Evolutionary conservation across 2,329 filamentous ascomycete species (phyloP).

Genomic region (Cadophora malorum): DNA sequence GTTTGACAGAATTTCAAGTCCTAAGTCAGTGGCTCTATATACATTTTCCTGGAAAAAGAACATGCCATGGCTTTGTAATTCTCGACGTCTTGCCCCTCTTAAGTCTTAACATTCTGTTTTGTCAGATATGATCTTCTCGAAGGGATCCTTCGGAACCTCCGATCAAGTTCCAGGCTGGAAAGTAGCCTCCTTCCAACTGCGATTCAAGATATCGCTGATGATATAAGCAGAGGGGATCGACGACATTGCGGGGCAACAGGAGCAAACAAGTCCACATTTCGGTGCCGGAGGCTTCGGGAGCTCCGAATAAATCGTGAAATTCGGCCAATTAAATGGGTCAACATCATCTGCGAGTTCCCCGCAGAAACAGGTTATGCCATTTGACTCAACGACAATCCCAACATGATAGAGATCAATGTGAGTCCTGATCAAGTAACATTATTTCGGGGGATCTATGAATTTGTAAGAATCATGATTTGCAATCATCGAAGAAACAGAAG

Average conservation of each 20-base stretch:
- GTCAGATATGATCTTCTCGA: background rate
- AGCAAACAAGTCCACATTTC: background rate
- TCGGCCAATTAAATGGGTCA: conserved; percentile 26
- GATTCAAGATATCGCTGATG: background rate
- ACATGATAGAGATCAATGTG: background rate
- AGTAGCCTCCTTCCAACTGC: background rate
- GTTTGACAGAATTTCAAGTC: conserved; percentile 27
- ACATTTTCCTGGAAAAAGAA: conserved; percentile 27
- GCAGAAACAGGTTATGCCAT: too few species aligned
- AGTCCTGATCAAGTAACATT: background rate
- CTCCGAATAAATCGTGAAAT: conserved; percentile 29
- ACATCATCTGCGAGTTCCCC: conserved; percentile 12
- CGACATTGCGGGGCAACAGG: conserved; percentile 22
- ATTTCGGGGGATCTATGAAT: conserved; percentile 22
- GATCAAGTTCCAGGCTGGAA: background rate
- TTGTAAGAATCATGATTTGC: conserved; percentile 27
- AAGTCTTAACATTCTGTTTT: background rate
- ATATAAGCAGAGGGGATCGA: conserved; percentile 1
- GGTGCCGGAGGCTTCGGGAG: conserved; percentile 26
- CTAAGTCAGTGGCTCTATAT: conserved; percentile 30
- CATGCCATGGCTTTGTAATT: conserved; percentile 13
- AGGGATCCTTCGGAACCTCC: background rate
- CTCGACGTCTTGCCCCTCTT: background rate
- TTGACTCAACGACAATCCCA: too few species aligned
- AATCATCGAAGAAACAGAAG: conserved; percentile 25